A percentile compares a stretch with the other conserved stretches of the same genome.
Conservation (phyloP, 495 filamentous ascomycete genomes). For the Durotheca rogersii region DNA sequence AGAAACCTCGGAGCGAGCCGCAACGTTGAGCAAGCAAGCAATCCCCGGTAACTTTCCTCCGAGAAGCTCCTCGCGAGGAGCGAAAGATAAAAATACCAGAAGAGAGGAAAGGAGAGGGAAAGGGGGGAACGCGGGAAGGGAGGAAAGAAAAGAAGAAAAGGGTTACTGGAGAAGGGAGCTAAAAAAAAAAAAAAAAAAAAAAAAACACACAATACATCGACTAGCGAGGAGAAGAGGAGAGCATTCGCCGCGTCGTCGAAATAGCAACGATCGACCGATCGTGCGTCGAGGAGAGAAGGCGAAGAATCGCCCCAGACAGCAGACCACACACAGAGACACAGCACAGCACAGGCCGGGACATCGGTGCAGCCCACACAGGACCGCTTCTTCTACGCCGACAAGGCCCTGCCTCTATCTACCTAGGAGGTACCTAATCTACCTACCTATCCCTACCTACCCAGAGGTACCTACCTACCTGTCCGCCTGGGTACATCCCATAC, state of each 20-base stretch:
- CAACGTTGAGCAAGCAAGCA: constrained; percentile 23
- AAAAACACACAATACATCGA: constrained; percentile 16
- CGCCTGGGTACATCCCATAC: no score
- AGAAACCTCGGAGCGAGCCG: constrained; percentile 25
- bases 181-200: constrained; percentile 24
- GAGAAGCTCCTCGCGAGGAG: neutral
- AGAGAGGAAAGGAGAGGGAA: neutral
- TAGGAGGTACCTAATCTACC: no score
- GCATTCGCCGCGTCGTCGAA: constrained; percentile 11
- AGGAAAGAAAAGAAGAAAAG: constrained; percentile 11
- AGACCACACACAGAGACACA: no score
- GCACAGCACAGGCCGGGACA: no score
- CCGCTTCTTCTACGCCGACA: no score
- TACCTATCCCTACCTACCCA: no score
- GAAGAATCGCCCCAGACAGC: no score
- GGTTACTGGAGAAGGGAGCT: no score
- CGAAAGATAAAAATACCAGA: neutral
- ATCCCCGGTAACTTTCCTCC: neutral
- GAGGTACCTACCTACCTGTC: no score
- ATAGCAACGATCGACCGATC: constrained; percentile 11
- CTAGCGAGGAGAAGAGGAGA: constrained; percentile 8
- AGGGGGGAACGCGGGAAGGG: neutral
- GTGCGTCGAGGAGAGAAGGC: constrained; percentile 17
- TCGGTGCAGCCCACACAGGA: no score
- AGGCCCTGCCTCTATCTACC: no score